Percentiles rank a stretch among this genome's conserved stretches.
Conservation (phyloP, 2,329 filamentous ascomycete genomes). For the Botrytis paeoniae region DNA sequence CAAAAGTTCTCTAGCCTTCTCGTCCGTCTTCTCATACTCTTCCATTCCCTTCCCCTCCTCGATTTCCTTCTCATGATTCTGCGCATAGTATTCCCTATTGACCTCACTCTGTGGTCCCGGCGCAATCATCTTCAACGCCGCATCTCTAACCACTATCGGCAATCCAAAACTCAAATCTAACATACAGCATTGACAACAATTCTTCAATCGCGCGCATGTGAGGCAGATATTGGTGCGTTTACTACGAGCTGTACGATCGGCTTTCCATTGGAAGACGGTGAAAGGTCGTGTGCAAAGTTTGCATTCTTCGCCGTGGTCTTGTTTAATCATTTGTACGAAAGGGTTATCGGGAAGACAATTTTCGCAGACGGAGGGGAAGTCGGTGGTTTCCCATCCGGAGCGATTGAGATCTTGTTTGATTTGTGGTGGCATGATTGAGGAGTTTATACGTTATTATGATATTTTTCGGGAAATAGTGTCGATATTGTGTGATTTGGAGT, state of each 20-base stretch:
- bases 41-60: slow-evolving; percentile 87
- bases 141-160: slow-evolving; percentile 91
- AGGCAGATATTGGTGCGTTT: slow-evolving; percentile 95
- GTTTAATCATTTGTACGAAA: slow-evolving; percentile 98
- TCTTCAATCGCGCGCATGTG: slow-evolving; percentile 94
- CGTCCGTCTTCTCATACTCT: slow-evolving; percentile 94
- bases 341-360: slow-evolving; percentile 94
- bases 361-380: slow-evolving; percentile 85
- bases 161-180: slow-evolving; percentile 94
- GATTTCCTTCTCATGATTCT: slow-evolving; percentile 93
- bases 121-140: slow-evolving; percentile 95
- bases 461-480: not conserved
- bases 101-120: slow-evolving; percentile 89
- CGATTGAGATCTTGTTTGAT: slow-evolving; percentile 96
- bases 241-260: slow-evolving; percentile 84
- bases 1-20: slow-evolving; percentile 88
- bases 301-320: slow-evolving; percentile 74
- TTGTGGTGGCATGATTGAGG: slow-evolving; percentile 71
- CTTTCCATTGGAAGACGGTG: slow-evolving; percentile 92
- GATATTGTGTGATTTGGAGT: not conserved
- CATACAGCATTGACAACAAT: slow-evolving; percentile 99
- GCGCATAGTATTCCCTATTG: slow-evolving; percentile 95
- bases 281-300: slow-evolving; percentile 88
- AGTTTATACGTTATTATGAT: not conserved
- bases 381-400: slow-evolving; percentile 92